Percentiles rank a stretch among this genome's conserved stretches.
Evolutionary conservation across 257 asterid genomes (phyloP).

Genomic region (Knoxia roxburghii): DNA sequence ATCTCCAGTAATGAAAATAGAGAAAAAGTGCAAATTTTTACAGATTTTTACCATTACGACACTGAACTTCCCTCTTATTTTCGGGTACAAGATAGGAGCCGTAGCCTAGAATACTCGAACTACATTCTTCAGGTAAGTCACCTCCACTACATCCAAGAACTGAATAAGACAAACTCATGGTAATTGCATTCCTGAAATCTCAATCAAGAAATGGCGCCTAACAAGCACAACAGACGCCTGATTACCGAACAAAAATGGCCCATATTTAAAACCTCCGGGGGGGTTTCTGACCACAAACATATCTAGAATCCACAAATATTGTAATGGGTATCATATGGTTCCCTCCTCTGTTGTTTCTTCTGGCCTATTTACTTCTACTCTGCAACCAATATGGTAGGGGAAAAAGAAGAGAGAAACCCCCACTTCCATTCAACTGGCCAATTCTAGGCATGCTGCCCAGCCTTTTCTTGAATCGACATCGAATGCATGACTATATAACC

Average conservation of each 20-base stretch:
- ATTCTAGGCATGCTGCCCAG: background rate
- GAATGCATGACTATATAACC: background rate
- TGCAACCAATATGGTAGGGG: background rate
- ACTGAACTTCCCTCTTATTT: too few relatives aligned
- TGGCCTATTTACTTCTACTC: background rate
- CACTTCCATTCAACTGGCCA: constrained; percentile 5
- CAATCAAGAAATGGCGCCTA: constrained; percentile 2
- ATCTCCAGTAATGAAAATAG: too few relatives aligned
- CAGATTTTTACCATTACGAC: too few relatives aligned
- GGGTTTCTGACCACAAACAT: background rate
- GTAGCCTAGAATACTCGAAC: too few relatives aligned
- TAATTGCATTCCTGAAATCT: constrained; percentile 1
- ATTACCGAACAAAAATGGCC: background rate
- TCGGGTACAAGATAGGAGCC: too few relatives aligned
- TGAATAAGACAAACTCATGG: background rate
- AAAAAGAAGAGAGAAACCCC: background rate
- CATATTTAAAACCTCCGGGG: background rate
- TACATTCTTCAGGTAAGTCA: too few relatives aligned
- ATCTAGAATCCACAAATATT: background rate
- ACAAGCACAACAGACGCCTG: background rate
- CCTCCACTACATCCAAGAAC: background rate
- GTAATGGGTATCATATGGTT: background rate
- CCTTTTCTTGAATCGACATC: background rate
- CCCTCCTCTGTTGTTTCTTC: background rate
- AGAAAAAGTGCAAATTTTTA: too few relatives aligned